A percentile compares a stretch with the other conserved stretches of the same genome.
These are phyloP conservation scores for Sugiyamaella xylanicola DNA, from an alignment of 1,139 yeast genomes.

Conservation along the genomic window DNA sequence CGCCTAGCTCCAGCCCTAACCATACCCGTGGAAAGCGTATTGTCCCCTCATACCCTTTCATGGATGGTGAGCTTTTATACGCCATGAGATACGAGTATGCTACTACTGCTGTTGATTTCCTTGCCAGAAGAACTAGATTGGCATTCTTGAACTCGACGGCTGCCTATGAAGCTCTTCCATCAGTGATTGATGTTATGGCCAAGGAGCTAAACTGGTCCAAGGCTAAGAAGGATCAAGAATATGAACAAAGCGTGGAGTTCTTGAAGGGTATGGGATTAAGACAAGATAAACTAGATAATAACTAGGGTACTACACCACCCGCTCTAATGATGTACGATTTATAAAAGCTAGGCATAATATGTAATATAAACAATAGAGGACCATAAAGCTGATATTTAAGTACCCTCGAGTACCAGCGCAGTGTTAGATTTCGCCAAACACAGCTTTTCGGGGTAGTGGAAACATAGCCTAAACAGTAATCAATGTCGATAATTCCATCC, in stretches of 20 bases:
- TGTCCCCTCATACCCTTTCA: conserved; percentile 77
- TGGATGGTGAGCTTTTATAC: conserved; percentile 88
- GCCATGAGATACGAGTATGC: conserved; percentile 82
- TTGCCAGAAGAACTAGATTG: conserved; percentile 90
- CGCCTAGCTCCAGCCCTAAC: conserved; percentile 21
- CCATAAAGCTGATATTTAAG: background rate
- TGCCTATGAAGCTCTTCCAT: conserved; percentile 78
- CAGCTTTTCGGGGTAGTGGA: too few species aligned
- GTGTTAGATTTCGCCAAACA: background rate
- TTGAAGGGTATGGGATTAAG: conserved; percentile 47
- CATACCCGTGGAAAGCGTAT: conserved; percentile 41
- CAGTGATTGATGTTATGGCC: conserved; percentile 84
- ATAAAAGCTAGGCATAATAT: conserved; percentile 10
- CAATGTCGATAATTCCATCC: background rate
- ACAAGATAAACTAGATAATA: conserved; percentile 4
- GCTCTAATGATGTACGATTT: conserved; percentile 3
- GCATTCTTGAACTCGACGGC: conserved; percentile 90
- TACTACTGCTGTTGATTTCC: conserved; percentile 84
- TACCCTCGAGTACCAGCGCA: background rate
- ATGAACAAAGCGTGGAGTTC: conserved; percentile 42
- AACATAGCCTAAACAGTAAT: background rate
- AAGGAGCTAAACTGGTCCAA: conserved; percentile 75
- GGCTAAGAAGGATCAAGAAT: conserved; percentile 58
- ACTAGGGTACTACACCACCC: background rate
- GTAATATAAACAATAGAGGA: conserved; percentile 1